phyloP scores from a whole-genome alignment of 208 protist genomes.

The Acanthamoeba royreba region DNA sequence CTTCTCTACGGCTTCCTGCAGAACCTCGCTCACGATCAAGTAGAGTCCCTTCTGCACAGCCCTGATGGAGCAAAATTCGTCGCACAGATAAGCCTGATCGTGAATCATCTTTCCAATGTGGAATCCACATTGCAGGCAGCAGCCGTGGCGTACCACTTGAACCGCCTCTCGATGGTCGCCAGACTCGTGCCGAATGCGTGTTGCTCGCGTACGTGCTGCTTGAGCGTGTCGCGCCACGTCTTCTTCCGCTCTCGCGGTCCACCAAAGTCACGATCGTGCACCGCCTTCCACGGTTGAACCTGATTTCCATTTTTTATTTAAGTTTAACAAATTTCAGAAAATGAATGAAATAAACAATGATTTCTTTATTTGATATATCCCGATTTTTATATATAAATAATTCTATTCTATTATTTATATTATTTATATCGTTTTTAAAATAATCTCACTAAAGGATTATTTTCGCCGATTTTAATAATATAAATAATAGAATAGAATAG shows the following conservation, averaged over 20 bases:
- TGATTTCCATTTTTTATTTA: neutral
- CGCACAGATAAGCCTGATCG: neutral
- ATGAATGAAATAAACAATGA: neutral
- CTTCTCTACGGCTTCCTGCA: neutral
- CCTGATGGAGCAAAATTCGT: neutral
- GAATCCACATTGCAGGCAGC: neutral
- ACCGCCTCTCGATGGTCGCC: neutral
- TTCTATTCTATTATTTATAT: no score
- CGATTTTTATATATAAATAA: no score
- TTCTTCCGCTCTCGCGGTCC: neutral
- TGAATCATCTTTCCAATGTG: no score
- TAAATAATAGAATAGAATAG: neutral
- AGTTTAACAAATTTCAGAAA: neutral
- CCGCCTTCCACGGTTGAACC: neutral
- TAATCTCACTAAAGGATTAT: no score
- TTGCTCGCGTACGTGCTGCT: neutral
- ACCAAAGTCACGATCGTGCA: neutral
- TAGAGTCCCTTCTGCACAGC: neutral
- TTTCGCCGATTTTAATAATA: no score
- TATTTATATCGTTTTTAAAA: neutral
- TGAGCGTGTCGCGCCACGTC: neutral
- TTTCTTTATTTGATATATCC: no score
- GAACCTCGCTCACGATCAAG: neutral
- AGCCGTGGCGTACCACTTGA: neutral
- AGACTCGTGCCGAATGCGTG: neutral